Conservation (phyloP, 257 asterid genomes). For the Solanum appendiculatum region DNA sequence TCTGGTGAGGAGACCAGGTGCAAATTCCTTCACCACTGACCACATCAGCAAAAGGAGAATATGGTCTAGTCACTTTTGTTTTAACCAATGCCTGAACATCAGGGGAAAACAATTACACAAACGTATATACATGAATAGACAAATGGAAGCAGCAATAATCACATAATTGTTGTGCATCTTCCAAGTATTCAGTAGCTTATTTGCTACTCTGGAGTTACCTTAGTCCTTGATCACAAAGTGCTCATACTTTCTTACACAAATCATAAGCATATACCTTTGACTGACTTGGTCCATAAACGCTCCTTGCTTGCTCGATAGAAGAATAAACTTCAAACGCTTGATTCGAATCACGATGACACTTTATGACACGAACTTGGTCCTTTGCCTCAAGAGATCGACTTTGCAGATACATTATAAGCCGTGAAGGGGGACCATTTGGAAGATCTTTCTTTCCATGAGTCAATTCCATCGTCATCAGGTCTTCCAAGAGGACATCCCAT, state of each 20-base stretch:
- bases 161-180: background rate
- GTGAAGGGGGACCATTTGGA: slow-evolving; percentile 72
- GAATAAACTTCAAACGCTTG: slow-evolving; percentile 80
- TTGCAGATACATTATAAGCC: slow-evolving; percentile 56
- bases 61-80: slow-evolving; percentile 77
- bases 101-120: background rate
- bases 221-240: background rate
- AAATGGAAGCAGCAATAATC: background rate
- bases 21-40: slow-evolving; percentile 21
- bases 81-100: slow-evolving; percentile 45
- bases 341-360: slow-evolving; percentile 64
- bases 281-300: slow-evolving; percentile 50
- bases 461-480: slow-evolving; percentile 73
- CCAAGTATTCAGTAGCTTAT: background rate
- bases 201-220: background rate
- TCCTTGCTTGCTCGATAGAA: slow-evolving; percentile 74
- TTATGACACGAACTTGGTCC: slow-evolving; percentile 72
- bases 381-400: slow-evolving; percentile 55
- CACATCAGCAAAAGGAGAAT: slow-evolving; percentile 55
- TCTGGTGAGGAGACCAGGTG: slow-evolving; percentile 56
- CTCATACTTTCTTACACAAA: background rate
- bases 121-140: background rate
- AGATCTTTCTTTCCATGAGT: slow-evolving; percentile 81
- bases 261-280: slow-evolving; percentile 41
- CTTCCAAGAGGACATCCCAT: slow-evolving; percentile 92